These are phyloP conservation scores for Botrytis elliptica DNA, from an alignment of 2,329 filamentous ascomycete genomes.

Conservation along the genomic window DNA sequence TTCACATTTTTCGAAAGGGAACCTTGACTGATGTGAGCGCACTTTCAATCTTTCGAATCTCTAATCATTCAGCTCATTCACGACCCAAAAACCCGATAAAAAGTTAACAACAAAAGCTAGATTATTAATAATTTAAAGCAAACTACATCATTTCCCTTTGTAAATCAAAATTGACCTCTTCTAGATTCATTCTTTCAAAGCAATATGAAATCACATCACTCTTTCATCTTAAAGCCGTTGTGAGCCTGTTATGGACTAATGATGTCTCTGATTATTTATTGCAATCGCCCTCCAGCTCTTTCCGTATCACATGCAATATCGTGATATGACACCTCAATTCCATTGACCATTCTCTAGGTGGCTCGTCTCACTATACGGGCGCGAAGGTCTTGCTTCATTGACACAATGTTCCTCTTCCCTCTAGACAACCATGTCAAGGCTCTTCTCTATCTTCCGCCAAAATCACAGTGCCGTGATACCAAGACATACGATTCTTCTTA, in stretches of 20 bases:
- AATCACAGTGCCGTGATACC: not conserved
- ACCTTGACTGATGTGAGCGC: not conserved
- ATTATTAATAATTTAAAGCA: not conserved
- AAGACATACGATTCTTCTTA: not conserved
- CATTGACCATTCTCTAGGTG: not conserved
- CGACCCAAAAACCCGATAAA: not conserved
- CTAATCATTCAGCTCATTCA: not conserved
- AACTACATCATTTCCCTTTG: rapidly evolving
- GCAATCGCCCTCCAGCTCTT: not conserved
- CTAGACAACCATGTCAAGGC: not conserved
- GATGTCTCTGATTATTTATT: not conserved
- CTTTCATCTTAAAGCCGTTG: not conserved
- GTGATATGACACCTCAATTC: not conserved
- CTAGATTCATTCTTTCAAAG: not conserved
- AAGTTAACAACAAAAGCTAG: not conserved
- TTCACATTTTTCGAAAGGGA: not conserved
- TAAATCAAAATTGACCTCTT: not conserved
- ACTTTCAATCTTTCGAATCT: not conserved
- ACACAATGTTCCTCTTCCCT: not conserved
- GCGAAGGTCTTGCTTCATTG: not conserved
- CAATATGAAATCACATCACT: not conserved
- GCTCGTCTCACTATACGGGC: not conserved
- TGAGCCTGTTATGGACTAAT: not conserved
- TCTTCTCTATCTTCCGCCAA: not conserved
- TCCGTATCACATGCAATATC: not conserved